Conservation (phyloP, 2,329 filamentous ascomycete genomes). For the Clonostachys rhizophaga region DNA sequence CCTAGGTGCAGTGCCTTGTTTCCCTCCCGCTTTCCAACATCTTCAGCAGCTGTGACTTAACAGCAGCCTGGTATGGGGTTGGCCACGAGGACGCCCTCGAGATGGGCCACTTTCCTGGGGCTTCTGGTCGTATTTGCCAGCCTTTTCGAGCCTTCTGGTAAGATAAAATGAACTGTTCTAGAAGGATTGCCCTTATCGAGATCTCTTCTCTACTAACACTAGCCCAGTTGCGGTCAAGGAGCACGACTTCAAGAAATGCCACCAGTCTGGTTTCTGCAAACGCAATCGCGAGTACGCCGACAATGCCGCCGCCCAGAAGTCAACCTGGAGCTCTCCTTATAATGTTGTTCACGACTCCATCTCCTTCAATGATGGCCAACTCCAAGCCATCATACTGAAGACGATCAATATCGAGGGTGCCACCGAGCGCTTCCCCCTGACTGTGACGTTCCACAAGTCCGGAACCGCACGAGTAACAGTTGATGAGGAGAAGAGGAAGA, state of each 20-base stretch:
- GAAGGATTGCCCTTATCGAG: background rate
- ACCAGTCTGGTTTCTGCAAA: slow-evolving; percentile 95
- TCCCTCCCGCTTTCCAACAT: too few relatives aligned
- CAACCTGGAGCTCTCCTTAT: slow-evolving; percentile 78
- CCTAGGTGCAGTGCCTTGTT: slow-evolving; percentile 5
- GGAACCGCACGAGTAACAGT: slow-evolving; percentile 83
- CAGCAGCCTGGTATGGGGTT: slow-evolving; percentile 37
- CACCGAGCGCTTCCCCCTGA: slow-evolving; percentile 75
- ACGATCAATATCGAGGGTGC: slow-evolving; percentile 58
- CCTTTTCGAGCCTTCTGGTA: slow-evolving; percentile 62
- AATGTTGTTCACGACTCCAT: slow-evolving; percentile 67
- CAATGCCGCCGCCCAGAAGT: slow-evolving; percentile 57
- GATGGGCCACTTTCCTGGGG: slow-evolving; percentile 62
- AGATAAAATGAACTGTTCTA: slow-evolving; percentile 15
- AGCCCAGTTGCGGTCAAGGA: slow-evolving; percentile 78
- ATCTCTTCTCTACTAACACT: too few relatives aligned
- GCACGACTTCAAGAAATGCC: slow-evolving; percentile 94
- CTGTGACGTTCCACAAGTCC: slow-evolving; percentile 83
- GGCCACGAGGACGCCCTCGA: slow-evolving; percentile 43
- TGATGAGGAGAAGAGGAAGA: slow-evolving; percentile 86
- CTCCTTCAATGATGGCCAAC: slow-evolving; percentile 71
- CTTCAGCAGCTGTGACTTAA: too few relatives aligned
- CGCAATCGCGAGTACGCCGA: slow-evolving; percentile 91
- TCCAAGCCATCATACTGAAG: slow-evolving; percentile 81
- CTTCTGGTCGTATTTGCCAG: slow-evolving; percentile 54